Percentiles rank a stretch among this genome's conserved stretches.
Conservation (phyloP, 441 rosid genomes). For the Aquilaria agallochum region DNA sequence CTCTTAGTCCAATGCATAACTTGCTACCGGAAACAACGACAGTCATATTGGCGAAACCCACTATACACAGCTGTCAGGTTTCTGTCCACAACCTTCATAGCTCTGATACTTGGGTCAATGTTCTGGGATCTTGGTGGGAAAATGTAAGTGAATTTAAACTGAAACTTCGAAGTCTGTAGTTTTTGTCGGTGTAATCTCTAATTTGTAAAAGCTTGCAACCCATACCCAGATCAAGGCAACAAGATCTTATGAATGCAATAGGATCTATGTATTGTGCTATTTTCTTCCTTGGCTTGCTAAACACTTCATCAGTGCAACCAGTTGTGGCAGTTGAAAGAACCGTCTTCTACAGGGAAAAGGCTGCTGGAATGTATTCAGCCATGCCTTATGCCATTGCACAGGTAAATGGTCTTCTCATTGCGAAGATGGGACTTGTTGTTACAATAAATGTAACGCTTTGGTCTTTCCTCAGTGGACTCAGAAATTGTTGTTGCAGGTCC, state of each 20-base stretch:
- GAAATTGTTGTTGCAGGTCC: constrained; percentile 26
- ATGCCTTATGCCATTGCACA: constrained; percentile 67
- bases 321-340: constrained; percentile 55
- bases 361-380: constrained; percentile 76
- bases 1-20: constrained; percentile 36
- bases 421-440: no score
- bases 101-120: constrained; percentile 43
- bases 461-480: background rate
- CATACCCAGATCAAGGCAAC: constrained; percentile 27
- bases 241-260: constrained; percentile 58
- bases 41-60: constrained; percentile 81
- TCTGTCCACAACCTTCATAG: constrained; percentile 24
- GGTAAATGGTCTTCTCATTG: constrained; percentile 16
- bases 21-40: constrained; percentile 57
- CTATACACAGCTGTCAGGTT: constrained; percentile 55
- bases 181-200: no score
- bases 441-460: no score
- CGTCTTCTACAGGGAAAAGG: constrained; percentile 69
- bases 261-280: constrained; percentile 71
- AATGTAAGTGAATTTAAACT: background rate
- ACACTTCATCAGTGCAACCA: constrained; percentile 57
- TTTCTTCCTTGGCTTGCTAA: constrained; percentile 62
- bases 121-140: constrained; percentile 37
- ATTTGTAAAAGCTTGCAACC: background rate
- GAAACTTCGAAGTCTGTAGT: constrained; percentile 2